These are phyloP conservation scores for Septoria petroselini DNA, from an alignment of 2,329 filamentous ascomycete species.

Conservation along the genomic window DNA sequence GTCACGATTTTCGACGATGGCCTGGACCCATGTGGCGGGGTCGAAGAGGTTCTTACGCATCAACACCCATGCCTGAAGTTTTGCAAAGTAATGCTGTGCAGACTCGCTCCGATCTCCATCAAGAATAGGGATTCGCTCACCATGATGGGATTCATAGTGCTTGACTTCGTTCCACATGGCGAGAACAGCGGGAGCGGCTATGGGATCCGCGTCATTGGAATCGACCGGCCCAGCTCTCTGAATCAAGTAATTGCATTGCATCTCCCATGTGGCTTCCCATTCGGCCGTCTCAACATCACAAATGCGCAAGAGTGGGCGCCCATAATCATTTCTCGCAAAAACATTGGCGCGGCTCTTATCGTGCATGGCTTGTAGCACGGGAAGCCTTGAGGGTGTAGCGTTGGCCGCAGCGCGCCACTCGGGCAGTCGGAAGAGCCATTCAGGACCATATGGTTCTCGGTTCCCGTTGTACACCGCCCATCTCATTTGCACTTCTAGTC, in stretches of 20 bases:
- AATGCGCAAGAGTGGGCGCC: too few relatives aligned
- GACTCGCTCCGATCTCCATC: too few relatives aligned
- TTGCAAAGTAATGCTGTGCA: too few relatives aligned
- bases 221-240: too few relatives aligned
- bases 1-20: background rate
- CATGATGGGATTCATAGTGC: too few relatives aligned
- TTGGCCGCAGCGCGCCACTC: background rate
- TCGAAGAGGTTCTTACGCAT: background rate
- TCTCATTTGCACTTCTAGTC: background rate
- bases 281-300: too few relatives aligned
- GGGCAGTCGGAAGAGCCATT: background rate
- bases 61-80: too few relatives aligned
- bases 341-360: background rate
- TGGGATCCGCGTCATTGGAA: too few relatives aligned
- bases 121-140: too few relatives aligned
- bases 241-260: background rate
- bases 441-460: background rate
- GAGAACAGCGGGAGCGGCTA: too few relatives aligned
- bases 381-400: background rate
- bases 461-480: background rate
- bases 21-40: background rate
- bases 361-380: background rate
- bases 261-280: background rate
- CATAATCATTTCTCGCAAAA: too few relatives aligned
- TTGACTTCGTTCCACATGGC: too few relatives aligned